phyloP scores from a whole-genome alignment of 345 rosid species.

The Punica granatum region DNA sequence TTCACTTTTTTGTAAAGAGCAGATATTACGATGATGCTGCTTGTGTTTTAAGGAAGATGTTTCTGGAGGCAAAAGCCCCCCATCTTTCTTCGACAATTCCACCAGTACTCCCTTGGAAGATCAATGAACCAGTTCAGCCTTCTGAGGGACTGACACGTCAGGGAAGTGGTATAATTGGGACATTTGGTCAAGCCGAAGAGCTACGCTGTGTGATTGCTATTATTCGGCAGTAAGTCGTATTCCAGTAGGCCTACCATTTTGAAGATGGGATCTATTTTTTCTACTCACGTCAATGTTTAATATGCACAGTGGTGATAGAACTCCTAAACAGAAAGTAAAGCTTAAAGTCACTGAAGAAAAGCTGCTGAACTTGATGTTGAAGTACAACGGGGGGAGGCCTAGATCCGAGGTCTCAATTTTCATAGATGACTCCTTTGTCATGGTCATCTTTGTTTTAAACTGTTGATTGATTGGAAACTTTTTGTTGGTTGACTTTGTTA shows the following conservation, averaged over 20 bases:
- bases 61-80: conserved; percentile 98
- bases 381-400: conserved; percentile 95
- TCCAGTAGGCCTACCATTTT: not conserved
- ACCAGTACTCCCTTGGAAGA: conserved; percentile 92
- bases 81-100: conserved; percentile 89
- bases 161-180: conserved; percentile 93
- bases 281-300: conserved; percentile 12
- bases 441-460: not conserved
- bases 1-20: conserved; percentile 10
- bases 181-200: conserved; percentile 95
- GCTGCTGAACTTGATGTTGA: conserved; percentile 86
- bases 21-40: conserved; percentile 99
- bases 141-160: conserved; percentile 90
- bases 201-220: conserved; percentile 93
- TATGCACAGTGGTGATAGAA: conserved; percentile 86
- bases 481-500: conserved; percentile 13
- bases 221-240: conserved; percentile 79
- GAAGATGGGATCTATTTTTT: conserved; percentile 6
- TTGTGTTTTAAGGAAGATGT: conserved; percentile 91
- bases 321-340: conserved; percentile 99
- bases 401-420: conserved; percentile 63
- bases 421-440: not conserved
- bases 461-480: conserved; percentile 5
- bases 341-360: conserved; percentile 96
- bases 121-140: conserved; percentile 67